Conservation (phyloP, 345 rosid species). For the Eucalyptus sp. region DNA sequence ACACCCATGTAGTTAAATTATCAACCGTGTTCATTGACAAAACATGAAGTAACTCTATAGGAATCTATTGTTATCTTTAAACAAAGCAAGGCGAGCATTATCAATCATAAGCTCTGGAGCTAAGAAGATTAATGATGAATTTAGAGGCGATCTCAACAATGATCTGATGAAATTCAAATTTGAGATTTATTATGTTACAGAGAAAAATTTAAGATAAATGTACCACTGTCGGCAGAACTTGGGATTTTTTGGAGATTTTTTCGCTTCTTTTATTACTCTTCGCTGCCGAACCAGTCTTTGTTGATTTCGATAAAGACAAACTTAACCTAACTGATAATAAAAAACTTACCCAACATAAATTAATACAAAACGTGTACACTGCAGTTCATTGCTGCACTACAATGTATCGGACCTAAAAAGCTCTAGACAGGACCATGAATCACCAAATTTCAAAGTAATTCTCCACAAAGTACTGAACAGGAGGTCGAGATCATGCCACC, state of each 20-base stretch:
- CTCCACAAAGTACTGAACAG: not conserved
- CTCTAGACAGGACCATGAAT: not conserved
- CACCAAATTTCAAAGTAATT: not conserved
- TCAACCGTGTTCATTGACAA: not conserved
- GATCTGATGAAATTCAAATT: not conserved
- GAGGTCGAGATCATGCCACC: not conserved
- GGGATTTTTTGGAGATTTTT: not conserved
- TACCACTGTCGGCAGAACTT: no score
- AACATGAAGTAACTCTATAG: not conserved
- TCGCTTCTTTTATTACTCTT: not conserved
- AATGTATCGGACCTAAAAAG: not conserved
- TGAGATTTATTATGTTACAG: not conserved
- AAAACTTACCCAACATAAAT: not conserved
- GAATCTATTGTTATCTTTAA: no score
- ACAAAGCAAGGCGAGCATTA: not conserved
- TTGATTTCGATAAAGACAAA: not conserved
- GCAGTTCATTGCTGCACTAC: not conserved
- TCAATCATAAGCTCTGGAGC: not conserved
- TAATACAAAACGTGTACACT: not conserved
- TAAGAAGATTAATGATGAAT: not conserved
- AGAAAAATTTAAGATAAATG: no score
- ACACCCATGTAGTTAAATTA: no score
- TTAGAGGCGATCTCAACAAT: not conserved
- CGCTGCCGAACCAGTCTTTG: not conserved
- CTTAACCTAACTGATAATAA: not conserved